Base-by-base conservation (phyloP, 441 rosid species). In the Aleurites moluccanus region DNA sequence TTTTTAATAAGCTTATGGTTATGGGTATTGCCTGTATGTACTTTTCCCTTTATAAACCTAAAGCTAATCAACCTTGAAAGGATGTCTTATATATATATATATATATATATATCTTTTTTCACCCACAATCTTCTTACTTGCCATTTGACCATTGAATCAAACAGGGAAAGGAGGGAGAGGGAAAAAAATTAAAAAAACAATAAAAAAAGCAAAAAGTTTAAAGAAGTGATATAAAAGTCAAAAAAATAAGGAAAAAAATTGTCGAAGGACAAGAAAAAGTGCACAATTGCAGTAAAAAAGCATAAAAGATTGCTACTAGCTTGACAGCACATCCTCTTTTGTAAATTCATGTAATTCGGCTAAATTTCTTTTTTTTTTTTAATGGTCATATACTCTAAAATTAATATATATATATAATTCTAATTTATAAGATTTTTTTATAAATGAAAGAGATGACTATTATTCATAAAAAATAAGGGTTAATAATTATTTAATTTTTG, bases 101-200 rank as follows among this genome's bases (percentile, higher is more conserved):
- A n/a, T n/a, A 45, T n/a, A 18, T 30, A 21, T 30, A 21, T 21
- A 21, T 21, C 30, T 3, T 16, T 53, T 59, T 56, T 57, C 33
- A 55, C 42, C 60, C 1, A 6, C 3, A 3, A 1, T 53, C 61
- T 60, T 47, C n/a, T 38, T 47, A 47, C 27, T 77, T 76, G 1
- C n/a, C 55, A 61, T 59, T 85, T 78, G 81, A 77, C 84, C 84
- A 79, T 76, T 75, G 79, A 78, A 80, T 64, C 65, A 47, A 80
- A 80, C 63, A 82, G 81, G 60, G 21, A 50, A 50, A 50, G 3
- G 55, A 50, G 20, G 5, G 55, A 50, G n/a, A 16, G 30, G 42
- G 53, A 80, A 2, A 23, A 3, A 11, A 13, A 23, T 18, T 23
- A 45, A 20, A 2, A 10, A 16, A 50, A 61, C n/a, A n/a, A n/a